A percentile compares a stretch with the other conserved stretches of the same genome.
These are phyloP conservation scores for Cladorrhinum sp. DNA, from an alignment of 2,329 filamentous ascomycete species.

Conservation along the genomic window DNA sequence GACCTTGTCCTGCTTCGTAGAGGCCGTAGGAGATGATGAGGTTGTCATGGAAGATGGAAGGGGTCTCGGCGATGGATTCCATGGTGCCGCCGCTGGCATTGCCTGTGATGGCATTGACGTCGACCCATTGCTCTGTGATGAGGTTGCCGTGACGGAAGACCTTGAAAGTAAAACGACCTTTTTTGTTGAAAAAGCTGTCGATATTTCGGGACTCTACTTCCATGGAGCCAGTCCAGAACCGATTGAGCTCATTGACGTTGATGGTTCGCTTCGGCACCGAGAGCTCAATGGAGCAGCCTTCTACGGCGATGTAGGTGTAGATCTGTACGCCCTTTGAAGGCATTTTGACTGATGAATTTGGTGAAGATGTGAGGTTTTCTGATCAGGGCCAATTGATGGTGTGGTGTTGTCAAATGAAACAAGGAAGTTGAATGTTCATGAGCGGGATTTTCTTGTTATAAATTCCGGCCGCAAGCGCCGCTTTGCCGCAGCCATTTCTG, in stretches of 20 bases:
- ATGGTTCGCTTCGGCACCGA: conserved; percentile 41
- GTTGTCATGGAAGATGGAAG: conserved; percentile 28
- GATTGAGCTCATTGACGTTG: conserved; percentile 32
- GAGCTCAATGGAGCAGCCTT: conserved; percentile 42
- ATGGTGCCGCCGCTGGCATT: conserved; percentile 41
- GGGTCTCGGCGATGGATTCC: conserved; percentile 34
- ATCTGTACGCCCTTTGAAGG: conserved; percentile 40
- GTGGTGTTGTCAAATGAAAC: not conserved
- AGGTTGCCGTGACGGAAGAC: conserved; percentile 38
- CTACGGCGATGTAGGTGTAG: conserved; percentile 40
- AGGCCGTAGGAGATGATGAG: conserved; percentile 44
- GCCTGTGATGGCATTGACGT: conserved; percentile 46
- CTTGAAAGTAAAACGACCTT: conserved; percentile 43
- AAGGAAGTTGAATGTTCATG: not conserved
- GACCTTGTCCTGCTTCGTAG: conserved; percentile 46
- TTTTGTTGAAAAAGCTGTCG: conserved; percentile 40
- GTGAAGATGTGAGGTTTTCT: not conserved
- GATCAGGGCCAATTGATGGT: not conserved
- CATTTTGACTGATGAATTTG: conserved; percentile 31
- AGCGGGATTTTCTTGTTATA: not conserved
- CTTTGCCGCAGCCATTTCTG: not conserved
- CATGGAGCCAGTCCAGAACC: conserved; percentile 39
- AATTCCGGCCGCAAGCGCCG: not conserved
- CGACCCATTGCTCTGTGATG: conserved; percentile 42
- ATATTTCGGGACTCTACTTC: conserved; percentile 46